Evolutionary conservation across 371 early-diverging fungal species (phyloP), one percentile per base, ranked within the genome.

Genomic region (Mortierella sp.): DNA sequence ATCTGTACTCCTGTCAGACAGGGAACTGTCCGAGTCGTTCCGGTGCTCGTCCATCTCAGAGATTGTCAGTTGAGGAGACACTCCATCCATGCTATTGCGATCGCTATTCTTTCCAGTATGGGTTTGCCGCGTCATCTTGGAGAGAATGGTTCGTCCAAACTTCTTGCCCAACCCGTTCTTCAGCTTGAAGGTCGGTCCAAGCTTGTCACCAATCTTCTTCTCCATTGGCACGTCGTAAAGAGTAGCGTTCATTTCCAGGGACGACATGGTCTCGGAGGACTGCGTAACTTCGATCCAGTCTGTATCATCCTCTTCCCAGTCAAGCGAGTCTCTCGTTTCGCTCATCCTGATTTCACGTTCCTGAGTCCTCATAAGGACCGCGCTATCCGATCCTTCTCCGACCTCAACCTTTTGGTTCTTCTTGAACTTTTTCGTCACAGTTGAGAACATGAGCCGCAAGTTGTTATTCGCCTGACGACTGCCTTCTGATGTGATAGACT

Each of bases 391-490:
- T 8, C 65, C 76, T 14, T 54, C 59, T 0, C 62, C 66, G 16
- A 72, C 54, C 16, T 62, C 57, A 21, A 76, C 69, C 22, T 57
- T 59, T 40, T 76, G 76, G 40, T 81, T 85, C 41, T 79, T 73
- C 27, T 82, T 72, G 28, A 87, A 67, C 52, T 80, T 83, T 57
- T 83, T 81, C 1, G 86, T 83, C 14, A 85, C 79, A 16, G 86
- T 82, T 14, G 86, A 81, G 4, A 87, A 68, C 80, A 87, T 79
- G 39, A 86, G 79, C 8, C 69, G 51, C n/a, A 76, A 52, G 24
- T 76, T 76, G 58, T 63, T 76, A 62, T 67, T 68, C 28, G 69
- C 76, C 21, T 76, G 68, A 13, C 76, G 76, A 22, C 49, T 50
- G 7, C 69, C 65, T 22, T 76, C 76, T 17, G 48, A 43, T 3